Evolutionary conservation across 163 green algal species (phyloP).

Genomic region (Picocystis sp.): DNA sequence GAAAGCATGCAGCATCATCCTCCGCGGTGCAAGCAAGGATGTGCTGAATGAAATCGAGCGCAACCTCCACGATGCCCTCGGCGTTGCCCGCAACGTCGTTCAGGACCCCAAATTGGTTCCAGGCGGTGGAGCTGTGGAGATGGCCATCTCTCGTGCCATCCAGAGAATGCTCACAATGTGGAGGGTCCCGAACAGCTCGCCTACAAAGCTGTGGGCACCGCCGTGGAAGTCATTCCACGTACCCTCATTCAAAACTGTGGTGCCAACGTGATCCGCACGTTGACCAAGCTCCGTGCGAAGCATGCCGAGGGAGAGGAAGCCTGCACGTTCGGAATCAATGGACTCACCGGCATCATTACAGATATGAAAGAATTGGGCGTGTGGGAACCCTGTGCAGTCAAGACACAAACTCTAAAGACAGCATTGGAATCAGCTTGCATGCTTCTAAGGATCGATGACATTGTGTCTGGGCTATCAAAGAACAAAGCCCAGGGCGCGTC

Average conservation of each 20-base stretch:
- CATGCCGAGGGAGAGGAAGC: slow-evolving; percentile 33
- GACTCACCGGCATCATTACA: slow-evolving; percentile 63
- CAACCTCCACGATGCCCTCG: slow-evolving; percentile 81
- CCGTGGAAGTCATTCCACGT: slow-evolving; percentile 91
- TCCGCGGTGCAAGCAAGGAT: slow-evolving; percentile 85
- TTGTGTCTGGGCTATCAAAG: slow-evolving; percentile 67
- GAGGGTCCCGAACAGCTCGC: slow-evolving; percentile 40
- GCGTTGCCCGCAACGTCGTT: slow-evolving; percentile 78
- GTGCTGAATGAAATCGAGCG: slow-evolving; percentile 90
- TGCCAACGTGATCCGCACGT: slow-evolving; percentile 73
- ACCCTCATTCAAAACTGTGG: slow-evolving; percentile 96
- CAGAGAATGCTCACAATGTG: slow-evolving; percentile 30
- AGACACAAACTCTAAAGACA: slow-evolving; percentile 95
- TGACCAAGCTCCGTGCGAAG: slow-evolving; percentile 84
- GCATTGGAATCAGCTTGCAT: slow-evolving; percentile 75
- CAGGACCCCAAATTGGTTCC: slow-evolving; percentile 81
- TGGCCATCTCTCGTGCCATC: slow-evolving; percentile 66
- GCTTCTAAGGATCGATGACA: slow-evolving; percentile 96
- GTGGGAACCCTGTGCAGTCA: slow-evolving; percentile 91
- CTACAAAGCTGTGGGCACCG: slow-evolving; percentile 51
- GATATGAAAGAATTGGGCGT: slow-evolving; percentile 91
- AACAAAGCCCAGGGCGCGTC: slow-evolving; percentile 24
- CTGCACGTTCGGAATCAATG: slow-evolving; percentile 76
- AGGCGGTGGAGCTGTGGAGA: slow-evolving; percentile 90
- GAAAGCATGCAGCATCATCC: slow-evolving; percentile 90